Evolutionary conservation across 2,329 filamentous ascomycete species (phyloP), one percentile per base, ranked within the genome.

Genomic region (Harringtonia lauricola): DNA sequence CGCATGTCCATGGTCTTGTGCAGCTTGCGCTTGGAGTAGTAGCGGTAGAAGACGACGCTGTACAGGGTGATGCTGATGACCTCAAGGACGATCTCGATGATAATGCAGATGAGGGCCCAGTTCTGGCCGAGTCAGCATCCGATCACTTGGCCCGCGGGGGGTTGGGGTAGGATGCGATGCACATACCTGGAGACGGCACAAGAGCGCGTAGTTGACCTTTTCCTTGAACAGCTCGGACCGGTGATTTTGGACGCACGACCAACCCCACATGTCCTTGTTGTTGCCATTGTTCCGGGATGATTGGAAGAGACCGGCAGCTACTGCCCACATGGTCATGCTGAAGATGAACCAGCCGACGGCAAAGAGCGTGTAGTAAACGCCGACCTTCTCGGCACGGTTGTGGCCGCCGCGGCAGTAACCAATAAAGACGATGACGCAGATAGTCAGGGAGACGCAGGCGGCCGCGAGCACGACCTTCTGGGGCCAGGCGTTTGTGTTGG

Each of bases 1-100:
- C 92, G 87, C 60, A 85, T 72, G 61, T 94, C 85, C 92, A 98
- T 98, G 50, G 88, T 89, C 74, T 95, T 96, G 65, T 84, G 81
- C 50, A 98, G 85, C 61, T 85, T 84, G 62, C 87, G 84, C 76
- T 96, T 98, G 53, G 85, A 88, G 78, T 89, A 95, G 74, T 94
- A 94, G 55, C 92, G 85, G 74, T 94, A 96, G 72, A 96, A 95
- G 61, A 95, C 81, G 59, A 95, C 76, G 57, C 78, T 87, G 73
- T 98, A 98, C 57, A 98, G 86, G 43, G 80, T 71, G 61, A 98
- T 94, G 59, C 85, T 87, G 58, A 96, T 83, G 52, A 86, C 76
- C 60, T 96, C 92, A 55, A 98, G 75, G 49, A 95, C 85, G 53
- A 98, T 74, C 65, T 98, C 92, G 61, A 98, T 96, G 59, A 98